phyloP scores from a whole-genome alignment of 2,329 filamentous ascomycete genomes.

The Cladophialophora bantiana region DNA sequence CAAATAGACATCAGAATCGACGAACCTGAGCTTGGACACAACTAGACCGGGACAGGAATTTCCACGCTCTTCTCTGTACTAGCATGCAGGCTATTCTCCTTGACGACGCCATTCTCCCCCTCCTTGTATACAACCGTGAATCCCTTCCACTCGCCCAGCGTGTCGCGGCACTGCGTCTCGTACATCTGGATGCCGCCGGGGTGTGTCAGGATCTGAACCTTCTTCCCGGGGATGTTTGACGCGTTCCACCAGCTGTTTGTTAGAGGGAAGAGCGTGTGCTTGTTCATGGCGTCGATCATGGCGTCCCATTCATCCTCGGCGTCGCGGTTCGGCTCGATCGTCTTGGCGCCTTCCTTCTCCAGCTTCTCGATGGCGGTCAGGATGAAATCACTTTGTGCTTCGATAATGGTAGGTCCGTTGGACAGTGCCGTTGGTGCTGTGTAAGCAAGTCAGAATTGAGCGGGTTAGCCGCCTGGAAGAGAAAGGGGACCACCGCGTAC shows the following conservation, averaged over 20 bases:
- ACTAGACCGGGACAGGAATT: neutral
- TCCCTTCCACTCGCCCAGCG: constrained; percentile 32
- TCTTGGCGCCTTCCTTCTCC: constrained; percentile 54
- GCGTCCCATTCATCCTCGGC: constrained; percentile 60
- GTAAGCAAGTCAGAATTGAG: neutral
- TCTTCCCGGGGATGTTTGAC: constrained; percentile 61
- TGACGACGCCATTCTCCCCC: constrained; percentile 2
- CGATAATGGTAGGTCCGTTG: constrained; percentile 57
- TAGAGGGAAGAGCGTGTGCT: constrained; percentile 59
- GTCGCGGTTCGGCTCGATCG: constrained; percentile 58
- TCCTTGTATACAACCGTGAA: constrained; percentile 34
- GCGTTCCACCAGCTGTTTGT: constrained; percentile 65
- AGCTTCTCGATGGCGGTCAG: constrained; percentile 60
- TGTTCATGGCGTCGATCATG: constrained; percentile 55
- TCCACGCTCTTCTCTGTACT: constrained; percentile 4
- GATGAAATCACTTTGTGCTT: constrained; percentile 56
- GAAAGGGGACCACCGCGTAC: constrained; percentile 27
- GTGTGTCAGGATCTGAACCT: constrained; percentile 30
- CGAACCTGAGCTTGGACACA: too few species aligned
- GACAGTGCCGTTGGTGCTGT: constrained; percentile 40
- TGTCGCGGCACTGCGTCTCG: constrained; percentile 23
- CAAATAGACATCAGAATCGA: too few species aligned
- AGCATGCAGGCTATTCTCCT: neutral
- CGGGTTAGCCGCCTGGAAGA: neutral
- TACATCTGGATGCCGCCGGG: constrained; percentile 32